Evolutionary conservation across 129 eudicot species (phyloP), one percentile per base, ranked within the genome.

Genomic region (Apium graveolens): DNA sequence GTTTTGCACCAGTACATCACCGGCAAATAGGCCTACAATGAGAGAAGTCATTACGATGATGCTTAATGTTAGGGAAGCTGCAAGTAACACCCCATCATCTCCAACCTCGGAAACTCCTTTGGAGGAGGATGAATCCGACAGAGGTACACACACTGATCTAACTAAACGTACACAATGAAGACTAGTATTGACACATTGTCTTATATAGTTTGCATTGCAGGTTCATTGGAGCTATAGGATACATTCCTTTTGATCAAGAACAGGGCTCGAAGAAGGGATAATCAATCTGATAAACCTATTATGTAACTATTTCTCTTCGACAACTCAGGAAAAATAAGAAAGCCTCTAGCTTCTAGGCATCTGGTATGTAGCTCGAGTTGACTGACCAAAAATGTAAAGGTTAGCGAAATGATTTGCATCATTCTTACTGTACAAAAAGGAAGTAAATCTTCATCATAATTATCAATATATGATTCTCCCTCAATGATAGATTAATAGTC

Each of bases 21-120:
- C 98, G 7, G 55, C 76, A 18, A 90, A 84, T 81, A 85, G 98
- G 87, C 98, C 98, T 31, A 88, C 97, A 48, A 94, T 94, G 97
- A 80, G 93, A 46, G 96, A 88, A 82, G 96, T 91, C 32, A 79
- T 94, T 62, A 87, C 93, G 0, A 94, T 94, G 98, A 88, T 94
- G 83, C 83, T 89, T 70, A 95, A 89, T 68, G 89, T 87, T 32
- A 85, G 90, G 76, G 93, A 90, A 37, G 80, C 78, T 42, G 85
- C 26, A 17, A 75, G 76, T 32, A 81, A 32, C 43, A 81, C 89
- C 62, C 87, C 86, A 18, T 60, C 82, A 9, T 89, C 97, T 44
- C 96, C 97, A 9, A 83, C 96, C 16, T 92, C 96, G 35, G 93
- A 92, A 84, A 88, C 96, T 49, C 96, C 96, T 71, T 78, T 92